Percentiles rank a stretch among this genome's conserved stretches.
These are phyloP conservation scores for Lachancea quebecensis DNA, from an alignment of 805 yeast genomes.

Conservation along the genomic window DNA sequence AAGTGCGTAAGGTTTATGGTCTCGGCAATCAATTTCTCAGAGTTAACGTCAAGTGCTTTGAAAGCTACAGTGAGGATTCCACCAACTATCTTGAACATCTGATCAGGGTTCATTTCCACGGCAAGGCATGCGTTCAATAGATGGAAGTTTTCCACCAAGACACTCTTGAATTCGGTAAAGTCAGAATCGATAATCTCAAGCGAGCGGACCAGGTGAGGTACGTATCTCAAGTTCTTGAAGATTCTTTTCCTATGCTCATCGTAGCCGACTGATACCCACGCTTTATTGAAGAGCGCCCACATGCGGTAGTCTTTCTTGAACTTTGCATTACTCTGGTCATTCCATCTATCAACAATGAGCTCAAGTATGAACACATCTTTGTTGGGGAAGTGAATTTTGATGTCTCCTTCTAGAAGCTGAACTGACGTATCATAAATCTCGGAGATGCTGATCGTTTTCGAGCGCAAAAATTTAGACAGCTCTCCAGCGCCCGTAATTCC, in stretches of 20 bases:
- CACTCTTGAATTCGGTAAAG: constrained; percentile 10
- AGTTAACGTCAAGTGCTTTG: not conserved
- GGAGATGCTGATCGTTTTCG: constrained; percentile 39
- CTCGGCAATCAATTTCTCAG: constrained; percentile 11
- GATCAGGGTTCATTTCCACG: constrained; percentile 22
- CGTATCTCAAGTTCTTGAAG: constrained; percentile 38
- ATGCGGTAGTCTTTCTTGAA: constrained; percentile 39
- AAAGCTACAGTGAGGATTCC: constrained; percentile 10
- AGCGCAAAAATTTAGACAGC: constrained; percentile 51
- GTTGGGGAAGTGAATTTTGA: constrained; percentile 46
- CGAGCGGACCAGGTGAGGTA: constrained; percentile 22
- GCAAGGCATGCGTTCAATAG: constrained; percentile 22
- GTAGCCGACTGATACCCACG: constrained; percentile 32
- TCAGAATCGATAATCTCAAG: constrained; percentile 11
- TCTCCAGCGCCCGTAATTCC: constrained; percentile 16
- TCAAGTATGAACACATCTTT: constrained; percentile 49
- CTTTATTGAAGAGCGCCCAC: constrained; percentile 45
- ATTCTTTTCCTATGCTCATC: constrained; percentile 35
- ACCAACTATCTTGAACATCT: constrained; percentile 19
- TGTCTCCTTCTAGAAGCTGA: constrained; percentile 30
- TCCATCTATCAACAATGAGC: constrained; percentile 52
- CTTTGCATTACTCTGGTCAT: constrained; percentile 37
- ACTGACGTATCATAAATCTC: constrained; percentile 36
- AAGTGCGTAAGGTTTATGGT: constrained; percentile 20
- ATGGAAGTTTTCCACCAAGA: constrained; percentile 14